Evolutionary conservation across 345 rosid species (phyloP), one percentile per base, ranked within the genome.

Genomic region (Aquilaria yunnanensis): DNA sequence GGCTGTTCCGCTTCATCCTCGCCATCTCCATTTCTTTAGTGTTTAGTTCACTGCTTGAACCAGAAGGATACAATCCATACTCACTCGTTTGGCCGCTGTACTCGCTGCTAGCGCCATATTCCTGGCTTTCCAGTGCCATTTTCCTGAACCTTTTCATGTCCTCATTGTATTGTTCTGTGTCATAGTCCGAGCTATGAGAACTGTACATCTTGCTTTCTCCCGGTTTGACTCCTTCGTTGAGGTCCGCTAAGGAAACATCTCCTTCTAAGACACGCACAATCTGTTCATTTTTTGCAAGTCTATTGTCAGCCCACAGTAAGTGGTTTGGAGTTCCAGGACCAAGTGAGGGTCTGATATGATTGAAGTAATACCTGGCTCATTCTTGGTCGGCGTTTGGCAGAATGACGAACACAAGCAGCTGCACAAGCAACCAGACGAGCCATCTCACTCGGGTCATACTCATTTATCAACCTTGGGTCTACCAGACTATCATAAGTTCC

Each of bases 401-500:
- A 94, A 69, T 94, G 96, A 29, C 90, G 89, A 30, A 90, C 81
- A 51, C 88, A 86, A 55, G 92, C 96, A 47, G 90, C 97, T 65
- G 99, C 96, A 78, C 95, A 90, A 66, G 96, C 82, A 68, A 90
- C 80, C 92, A 94, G 82, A 49, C 89, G 80, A 72, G 76, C 77
- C 90, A 94, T 86, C 76, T 94, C 97, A 37, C 67, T 64, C 37
- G 73, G 83, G 65, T 81, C 82, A 77, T 86, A 90, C 50, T 67
- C 65, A 30, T 82, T 74, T 57, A 79, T 81, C 67, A 90, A 73
- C 72, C 72, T 75, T 58, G 79, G 75, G 73, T 94, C 99, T 51
- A 73, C 87, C 46, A 94, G 71, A 34, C 75, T 14, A 34, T 86
- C 85, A 55, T 76, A 86, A 56, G 81, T 88, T 64, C 81, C 88